Conservation (phyloP, 2,329 filamentous ascomycete genomes). For the Claviceps capensis region DNA sequence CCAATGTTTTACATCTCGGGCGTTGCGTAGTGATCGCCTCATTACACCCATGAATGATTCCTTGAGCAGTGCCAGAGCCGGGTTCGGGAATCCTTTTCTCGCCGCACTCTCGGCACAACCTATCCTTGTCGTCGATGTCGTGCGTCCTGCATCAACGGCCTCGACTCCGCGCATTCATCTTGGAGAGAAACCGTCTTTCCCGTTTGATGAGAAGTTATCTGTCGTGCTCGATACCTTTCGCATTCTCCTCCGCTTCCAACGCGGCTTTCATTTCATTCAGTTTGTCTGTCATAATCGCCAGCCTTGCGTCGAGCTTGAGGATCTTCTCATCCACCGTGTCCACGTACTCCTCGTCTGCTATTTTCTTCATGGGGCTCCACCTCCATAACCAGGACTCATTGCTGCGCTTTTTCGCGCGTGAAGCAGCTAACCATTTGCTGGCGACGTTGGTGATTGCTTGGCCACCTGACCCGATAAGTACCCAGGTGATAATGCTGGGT, state of each 20-base stretch:
- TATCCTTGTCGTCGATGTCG: too few relatives aligned
- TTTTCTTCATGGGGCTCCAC: conserved; percentile 56
- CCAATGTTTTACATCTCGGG: too few relatives aligned
- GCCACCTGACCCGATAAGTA: conserved; percentile 26
- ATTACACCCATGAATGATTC: too few relatives aligned
- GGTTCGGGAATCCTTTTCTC: too few relatives aligned
- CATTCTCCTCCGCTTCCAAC: conserved; percentile 11
- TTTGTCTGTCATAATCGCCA: too few relatives aligned
- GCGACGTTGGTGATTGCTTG: conserved; percentile 25
- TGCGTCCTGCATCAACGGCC: too few relatives aligned
- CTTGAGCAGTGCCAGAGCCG: too few relatives aligned
- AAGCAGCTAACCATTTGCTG: conserved; percentile 18
- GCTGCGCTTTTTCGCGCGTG: conserved; percentile 24
- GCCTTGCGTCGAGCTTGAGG: conserved; percentile 41
- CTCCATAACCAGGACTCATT: conserved; percentile 34
- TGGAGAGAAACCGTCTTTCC: too few relatives aligned
- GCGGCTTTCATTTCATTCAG: conserved; percentile 30
- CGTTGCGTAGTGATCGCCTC: too few relatives aligned
- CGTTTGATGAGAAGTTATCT: too few relatives aligned
- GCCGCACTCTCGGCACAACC: too few relatives aligned
- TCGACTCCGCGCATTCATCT: too few relatives aligned
- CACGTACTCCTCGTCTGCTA: conserved; percentile 62
- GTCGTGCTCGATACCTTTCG: not conserved
- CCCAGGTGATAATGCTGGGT: conserved; percentile 36
- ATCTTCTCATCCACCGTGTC: conserved; percentile 58